Percentiles rank a stretch among this genome's conserved stretches.
Evolutionary conservation across 2,329 filamentous ascomycete genomes (phyloP).

Genomic region (Aphanocladium album): DNA sequence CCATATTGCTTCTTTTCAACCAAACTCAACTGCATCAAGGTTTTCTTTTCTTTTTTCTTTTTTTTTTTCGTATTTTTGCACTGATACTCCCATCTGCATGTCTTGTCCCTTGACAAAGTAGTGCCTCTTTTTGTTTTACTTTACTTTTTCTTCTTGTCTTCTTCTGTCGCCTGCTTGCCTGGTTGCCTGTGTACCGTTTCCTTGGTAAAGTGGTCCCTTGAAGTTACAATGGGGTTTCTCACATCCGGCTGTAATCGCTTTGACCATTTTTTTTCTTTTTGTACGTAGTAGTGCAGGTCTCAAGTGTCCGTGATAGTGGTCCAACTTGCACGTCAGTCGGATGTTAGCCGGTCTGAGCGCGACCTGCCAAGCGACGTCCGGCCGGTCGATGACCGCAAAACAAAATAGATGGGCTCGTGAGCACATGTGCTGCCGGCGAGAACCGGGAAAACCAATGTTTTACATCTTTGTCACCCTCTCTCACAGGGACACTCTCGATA

Average conservation of each 20-base stretch:
- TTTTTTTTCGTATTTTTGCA: background rate
- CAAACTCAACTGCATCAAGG: background rate
- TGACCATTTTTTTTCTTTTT: background rate
- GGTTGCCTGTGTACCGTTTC: background rate
- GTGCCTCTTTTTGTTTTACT: no score
- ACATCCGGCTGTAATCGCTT: background rate
- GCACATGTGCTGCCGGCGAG: no score
- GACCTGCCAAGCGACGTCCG: background rate
- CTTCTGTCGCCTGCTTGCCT: background rate
- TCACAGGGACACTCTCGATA: no score
- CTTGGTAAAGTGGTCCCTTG: background rate
- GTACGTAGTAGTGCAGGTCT: background rate
- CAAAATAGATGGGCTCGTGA: no score
- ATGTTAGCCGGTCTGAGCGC: constrained; percentile 4
- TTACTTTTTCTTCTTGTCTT: no score
- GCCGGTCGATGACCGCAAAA: background rate
- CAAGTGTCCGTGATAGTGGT: background rate
- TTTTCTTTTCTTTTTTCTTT: background rate
- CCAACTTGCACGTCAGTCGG: background rate
- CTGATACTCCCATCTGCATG: background rate
- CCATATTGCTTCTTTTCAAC: background rate
- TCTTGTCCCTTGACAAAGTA: background rate
- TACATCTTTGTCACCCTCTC: no score
- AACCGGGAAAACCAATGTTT: no score
- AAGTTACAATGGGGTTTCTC: background rate